Evolutionary conservation across 352 stramenopile genomes (phyloP).

Genomic region (Thraustochytrium striatum): DNA sequence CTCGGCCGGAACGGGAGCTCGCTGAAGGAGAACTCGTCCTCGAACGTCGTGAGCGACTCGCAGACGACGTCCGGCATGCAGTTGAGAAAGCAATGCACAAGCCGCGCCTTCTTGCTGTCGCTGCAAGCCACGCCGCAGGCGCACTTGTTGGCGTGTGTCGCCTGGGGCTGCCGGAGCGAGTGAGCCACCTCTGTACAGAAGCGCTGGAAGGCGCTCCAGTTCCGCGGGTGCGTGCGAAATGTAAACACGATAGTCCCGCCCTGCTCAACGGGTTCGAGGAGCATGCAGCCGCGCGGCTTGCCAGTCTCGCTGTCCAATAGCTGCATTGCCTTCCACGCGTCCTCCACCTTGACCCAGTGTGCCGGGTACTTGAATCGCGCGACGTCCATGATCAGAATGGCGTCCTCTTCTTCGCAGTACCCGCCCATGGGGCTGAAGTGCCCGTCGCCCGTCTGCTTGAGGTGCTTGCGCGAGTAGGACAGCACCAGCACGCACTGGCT

Average conservation of each 20-base stretch:
- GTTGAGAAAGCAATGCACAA: conserved; percentile 13
- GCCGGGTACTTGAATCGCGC: conserved; percentile 87
- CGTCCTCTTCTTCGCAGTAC: conserved; percentile 79
- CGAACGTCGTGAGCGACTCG: conserved; percentile 4
- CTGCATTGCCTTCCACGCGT: conserved; percentile 63
- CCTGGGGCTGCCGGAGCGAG: too few relatives aligned
- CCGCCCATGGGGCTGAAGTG: conserved; percentile 94
- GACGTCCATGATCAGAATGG: conserved; percentile 80
- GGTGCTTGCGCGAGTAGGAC: conserved; percentile 80
- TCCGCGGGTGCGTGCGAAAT: neutral
- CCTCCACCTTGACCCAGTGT: conserved; percentile 68
- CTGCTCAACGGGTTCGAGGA: neutral
- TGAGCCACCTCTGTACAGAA: too few relatives aligned
- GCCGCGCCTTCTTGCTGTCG: neutral
- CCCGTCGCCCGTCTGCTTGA: conserved; percentile 87
- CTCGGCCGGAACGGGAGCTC: conserved; percentile 9
- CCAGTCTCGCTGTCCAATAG: conserved; percentile 58
- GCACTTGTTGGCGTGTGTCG: too few relatives aligned
- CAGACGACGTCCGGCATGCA: conserved; percentile 12
- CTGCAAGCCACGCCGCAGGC: neutral
- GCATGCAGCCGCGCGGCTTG: conserved; percentile 62
- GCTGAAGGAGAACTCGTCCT: conserved; percentile 25
- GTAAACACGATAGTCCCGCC: conserved; percentile 6
- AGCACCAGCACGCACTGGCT: conserved; percentile 73
- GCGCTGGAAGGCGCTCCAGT: neutral